Evolutionary conservation across 2,329 filamentous ascomycete genomes (phyloP).

Genomic region (Rhinocladiella mackenziei): DNA sequence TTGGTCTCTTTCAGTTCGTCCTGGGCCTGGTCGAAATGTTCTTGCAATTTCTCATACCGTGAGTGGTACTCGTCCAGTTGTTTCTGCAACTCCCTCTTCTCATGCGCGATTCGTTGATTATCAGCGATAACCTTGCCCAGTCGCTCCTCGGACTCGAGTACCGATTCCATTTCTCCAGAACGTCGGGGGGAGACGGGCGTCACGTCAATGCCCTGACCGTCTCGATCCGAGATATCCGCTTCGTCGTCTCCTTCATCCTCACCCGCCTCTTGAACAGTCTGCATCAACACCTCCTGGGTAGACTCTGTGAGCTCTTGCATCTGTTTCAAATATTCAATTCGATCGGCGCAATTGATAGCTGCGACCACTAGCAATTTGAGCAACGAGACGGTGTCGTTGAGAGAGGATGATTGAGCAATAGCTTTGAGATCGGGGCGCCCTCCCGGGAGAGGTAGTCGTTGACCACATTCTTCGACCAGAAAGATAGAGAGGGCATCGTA

Average conservation of each 20-base stretch:
- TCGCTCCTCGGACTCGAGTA: conserved; percentile 47
- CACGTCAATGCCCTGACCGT: background rate
- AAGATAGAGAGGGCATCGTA: conserved; percentile 46
- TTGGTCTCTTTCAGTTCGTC: conserved; percentile 44
- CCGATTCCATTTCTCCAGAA: conserved; percentile 37
- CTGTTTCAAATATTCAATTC: conserved; percentile 51
- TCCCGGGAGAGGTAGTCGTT: conserved; percentile 40
- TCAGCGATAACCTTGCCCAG: conserved; percentile 48
- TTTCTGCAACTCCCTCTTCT: conserved; percentile 49
- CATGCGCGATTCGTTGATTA: conserved; percentile 56
- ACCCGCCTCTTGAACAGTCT: conserved; percentile 46
- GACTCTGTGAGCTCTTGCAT: conserved; percentile 43
- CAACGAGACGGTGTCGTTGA: conserved; percentile 50
- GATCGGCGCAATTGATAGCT: conserved; percentile 58
- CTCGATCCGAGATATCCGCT: conserved; percentile 12
- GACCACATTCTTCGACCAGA: conserved; percentile 44
- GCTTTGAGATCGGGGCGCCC: conserved; percentile 46
- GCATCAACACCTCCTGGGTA: conserved; percentile 45
- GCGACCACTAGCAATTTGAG: conserved; percentile 61
- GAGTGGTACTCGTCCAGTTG: conserved; percentile 54
- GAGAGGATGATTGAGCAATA: conserved; percentile 43
- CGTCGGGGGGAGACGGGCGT: conserved; percentile 16
- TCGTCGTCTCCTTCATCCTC: conserved; percentile 34
- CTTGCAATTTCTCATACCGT: conserved; percentile 54
- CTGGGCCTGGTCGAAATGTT: conserved; percentile 47